Evolutionary conservation across 345 rosid species (phyloP), one percentile per base, ranked within the genome.

Genomic region (Murraya koenigii): DNA sequence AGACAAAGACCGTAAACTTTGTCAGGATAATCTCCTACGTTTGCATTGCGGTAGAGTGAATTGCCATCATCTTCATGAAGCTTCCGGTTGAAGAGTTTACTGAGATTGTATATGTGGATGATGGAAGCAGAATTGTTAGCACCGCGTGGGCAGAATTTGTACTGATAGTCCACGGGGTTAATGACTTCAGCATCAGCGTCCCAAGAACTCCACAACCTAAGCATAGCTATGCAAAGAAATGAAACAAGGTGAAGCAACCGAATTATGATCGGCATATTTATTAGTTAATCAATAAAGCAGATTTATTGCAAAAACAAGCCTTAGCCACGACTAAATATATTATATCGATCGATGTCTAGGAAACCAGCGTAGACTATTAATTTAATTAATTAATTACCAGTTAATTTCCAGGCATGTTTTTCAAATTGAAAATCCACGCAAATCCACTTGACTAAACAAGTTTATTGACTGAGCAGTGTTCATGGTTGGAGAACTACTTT

Each of bases 1-100:
- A 35, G 20, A 36, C 35, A 72, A 58, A 56, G 19, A 36, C 75
- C 75, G 23, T 58, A 72, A 56, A 72, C 65, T 72, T 5, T 33
- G n/a, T 58, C 35, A 3, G 75, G 65, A 72, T 9, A 1, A 9
- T 56, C 49, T 30, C 75, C 75, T 0, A n/a, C 65, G 2, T 52
- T 35, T 56, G 75, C 26, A 5, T 36, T 72, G 52, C 58, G 23
- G 38, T 56, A 72, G n/a, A 7, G 19, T 28, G 75, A 71, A 11
- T 54, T 20, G 75, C 58, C 72, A 13, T 32, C 56, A 25, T 68
- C 56, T 1, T 41, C 26, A n/a, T 66, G 10, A 66, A 66, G 70
- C 49, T 33, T 66, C 4, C n/a, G 17, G 49, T 38, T 36, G 8
- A 36, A 36, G 70, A 66, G 70, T 2, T 10, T 7, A 14, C 35